Base-by-base conservation (phyloP, 345 rosid genomes). In the Eucalyptus urophylla region DNA sequence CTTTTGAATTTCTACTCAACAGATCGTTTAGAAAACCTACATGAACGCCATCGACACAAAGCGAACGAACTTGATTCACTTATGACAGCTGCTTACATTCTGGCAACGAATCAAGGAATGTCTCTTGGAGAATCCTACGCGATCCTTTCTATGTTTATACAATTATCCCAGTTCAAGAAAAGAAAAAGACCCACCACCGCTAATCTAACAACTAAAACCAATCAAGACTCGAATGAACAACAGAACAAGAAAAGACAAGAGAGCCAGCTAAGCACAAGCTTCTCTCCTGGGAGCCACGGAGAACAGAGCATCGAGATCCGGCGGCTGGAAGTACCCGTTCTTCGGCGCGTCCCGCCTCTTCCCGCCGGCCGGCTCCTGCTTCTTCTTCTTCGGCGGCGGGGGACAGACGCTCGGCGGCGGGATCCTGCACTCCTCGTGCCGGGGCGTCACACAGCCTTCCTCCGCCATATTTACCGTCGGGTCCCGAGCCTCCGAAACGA, bases 361-460 rank as follows among this genome's bases (percentile, higher is more conserved):
- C 49, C 90, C 91, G 49, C 81, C 87, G 80, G 24, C 88, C 2
- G 90, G 89, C 80, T 86, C 67, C 67, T 60, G 14, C 31, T 62
- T 72, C 90, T 94, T 95, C 94, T 94, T 97, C 94, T 91, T 94
- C 62, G 95, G 95, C 12, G 95, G 95, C 53, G 97, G 99, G 14
- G 98, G 98, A 85, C 96, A 95, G 45, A 88, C 91, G 27, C 90
- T 54, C 24, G 89, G 89, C 89, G 80, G 88, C 33, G 98, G 95
- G 14, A 96, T 96, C 81, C 95, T 90, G 88, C 90, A 90, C 58
- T 92, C 92, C 49, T 47, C 45, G 72, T 93, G 92, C 87, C 92
- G 94, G 83, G 99, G 99, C 31, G 98, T 97, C 86, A 90, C 87
- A 87, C 97, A 96, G 1, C 89, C 96, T 88, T 94, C 96, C 31